Evolutionary conservation across 2,329 filamentous ascomycete species (phyloP), one percentile per base, ranked within the genome.

Genomic region (Penicillium sp.): DNA sequence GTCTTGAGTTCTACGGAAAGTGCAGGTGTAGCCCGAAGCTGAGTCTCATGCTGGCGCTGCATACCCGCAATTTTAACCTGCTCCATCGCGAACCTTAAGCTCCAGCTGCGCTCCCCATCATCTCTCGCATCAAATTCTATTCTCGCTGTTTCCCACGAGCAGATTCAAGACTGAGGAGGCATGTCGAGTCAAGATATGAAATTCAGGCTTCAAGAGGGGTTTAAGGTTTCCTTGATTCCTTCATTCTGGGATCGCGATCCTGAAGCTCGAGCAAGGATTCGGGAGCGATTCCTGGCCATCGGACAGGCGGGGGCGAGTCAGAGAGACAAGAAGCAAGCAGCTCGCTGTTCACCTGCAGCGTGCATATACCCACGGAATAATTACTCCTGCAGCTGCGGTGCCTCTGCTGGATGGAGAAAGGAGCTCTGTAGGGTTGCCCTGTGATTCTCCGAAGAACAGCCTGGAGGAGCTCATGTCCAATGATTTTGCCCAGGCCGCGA

Each of bases 361-460:
- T 47, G 47, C 21, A 44, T 48, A n/a, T 23, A 48, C 23, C 17
- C 44, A 35, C 15, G 48, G 35, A 41, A 38, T 38, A 4, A 13
- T 41, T 11, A 15, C 8, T 15, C 11, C 35, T 41, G 35, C 35
- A 41, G 35, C 29, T 56, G 53, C 41, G 23, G 53, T 55, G 52
- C 6, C 35, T 41, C 52, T 17, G 38, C 35, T 41, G 21, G 7
- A 41, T 11, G 13, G 38, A 29, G 52, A 41, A 55, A 30, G 52
- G 7, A 30, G 23, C 17, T 23, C 51, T 23, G 13, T 41, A 54
- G 35, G 19, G 51, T 54, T 54, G 56, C 47, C 31, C 23, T 58
- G 56, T 58, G 56, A 58, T 50, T 44, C 56, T 23, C 35, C 55
- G 45, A 57, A 44, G 55, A 38, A 50, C 21, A 30, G 46, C 55